phyloP scores from a whole-genome alignment of 208 protist genomes.

The Leishmania mexicana region DNA sequence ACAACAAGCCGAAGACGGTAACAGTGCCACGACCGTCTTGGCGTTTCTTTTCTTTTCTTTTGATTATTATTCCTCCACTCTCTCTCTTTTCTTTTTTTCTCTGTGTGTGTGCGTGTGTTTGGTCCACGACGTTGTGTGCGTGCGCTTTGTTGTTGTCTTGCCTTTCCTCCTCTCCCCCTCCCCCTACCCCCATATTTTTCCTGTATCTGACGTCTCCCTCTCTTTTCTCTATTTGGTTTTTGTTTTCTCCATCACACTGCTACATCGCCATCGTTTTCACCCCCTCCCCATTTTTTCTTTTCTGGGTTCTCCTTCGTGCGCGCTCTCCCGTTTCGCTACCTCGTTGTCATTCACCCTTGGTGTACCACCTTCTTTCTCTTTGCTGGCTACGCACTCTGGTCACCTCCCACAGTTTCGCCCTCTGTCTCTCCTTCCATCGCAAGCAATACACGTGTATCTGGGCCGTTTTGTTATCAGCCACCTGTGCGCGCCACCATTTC shows the following conservation, averaged over 20 bases:
- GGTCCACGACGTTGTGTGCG: too few relatives aligned
- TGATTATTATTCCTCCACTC: not conserved
- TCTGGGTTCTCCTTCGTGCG: not conserved
- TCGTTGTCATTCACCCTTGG: not conserved
- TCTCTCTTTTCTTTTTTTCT: not conserved
- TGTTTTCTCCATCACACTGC: not conserved
- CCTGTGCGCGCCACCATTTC: not conserved
- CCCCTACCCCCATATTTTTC: not conserved
- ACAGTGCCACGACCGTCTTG: not conserved
- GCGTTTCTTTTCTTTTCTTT: not conserved
- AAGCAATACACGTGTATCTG: not conserved
- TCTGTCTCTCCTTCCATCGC: not conserved
- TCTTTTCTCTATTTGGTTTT: not conserved
- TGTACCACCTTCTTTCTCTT: not conserved
- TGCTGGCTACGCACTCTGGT: not conserved
- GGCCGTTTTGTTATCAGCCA: not conserved
- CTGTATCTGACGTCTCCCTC: slow-evolving; percentile 1
- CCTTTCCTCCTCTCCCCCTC: too few relatives aligned
- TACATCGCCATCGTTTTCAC: not conserved
- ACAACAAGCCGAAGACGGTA: not conserved
- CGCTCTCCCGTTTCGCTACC: not conserved
- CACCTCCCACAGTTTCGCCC: not conserved
- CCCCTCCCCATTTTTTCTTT: not conserved
- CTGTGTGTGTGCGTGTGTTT: not conserved
- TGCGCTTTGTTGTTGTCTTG: not conserved